Base-by-base conservation (phyloP, 179 eudicot genomes). In the Beta macrorhiza region DNA sequence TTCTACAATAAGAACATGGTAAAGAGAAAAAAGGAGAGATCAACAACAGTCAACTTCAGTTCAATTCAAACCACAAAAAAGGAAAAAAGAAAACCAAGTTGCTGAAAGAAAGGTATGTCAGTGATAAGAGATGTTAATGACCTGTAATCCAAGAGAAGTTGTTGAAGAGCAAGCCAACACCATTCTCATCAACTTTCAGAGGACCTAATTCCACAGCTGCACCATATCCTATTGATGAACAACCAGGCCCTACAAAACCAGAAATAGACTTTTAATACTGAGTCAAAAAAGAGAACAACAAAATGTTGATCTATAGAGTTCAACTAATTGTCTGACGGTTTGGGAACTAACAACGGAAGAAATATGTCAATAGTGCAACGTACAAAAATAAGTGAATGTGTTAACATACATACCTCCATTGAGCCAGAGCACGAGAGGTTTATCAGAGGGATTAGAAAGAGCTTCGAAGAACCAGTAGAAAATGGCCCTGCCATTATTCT, bases 191-290 rank as follows among this genome's bases (percentile, higher is more conserved):
- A 67, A 92, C 91, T 78, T 51, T 81, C 44, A 92, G 90, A 82
- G 96, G 96, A 13, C 96, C 96, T 83, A 92, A 69, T 77, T 92
- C 96, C 78, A 79, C 87, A 67, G 90, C 89, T 57, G 96, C 93
- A 53, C 96, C 96, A 82, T 92, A 90, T 79, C 93, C 96, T 78
- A 92, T 70, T 64, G 96, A 90, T 71, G 96, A 92, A 78, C 96
- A 92, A 6, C 95, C 96, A 72, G 96, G 96, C 64, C 88, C 88
- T 86, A 20, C 74, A 80, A 80, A 51, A 77, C 2, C 9, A 19
- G 13, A 55, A 79, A 37, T 8, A 29, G 12, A 62, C 42, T 29
- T 58, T 51, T 15, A 1, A 59, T 14, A 53, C 29, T 11, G 1
- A 63, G 25, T 13, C 5, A 0, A 70, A 57, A 37, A 15, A 44